Percentiles rank a stretch among this genome's conserved stretches.
These are phyloP conservation scores for Roridomyces roridus DNA, from an alignment of 768 basidiomycete genomes.

Conservation along the genomic window DNA sequence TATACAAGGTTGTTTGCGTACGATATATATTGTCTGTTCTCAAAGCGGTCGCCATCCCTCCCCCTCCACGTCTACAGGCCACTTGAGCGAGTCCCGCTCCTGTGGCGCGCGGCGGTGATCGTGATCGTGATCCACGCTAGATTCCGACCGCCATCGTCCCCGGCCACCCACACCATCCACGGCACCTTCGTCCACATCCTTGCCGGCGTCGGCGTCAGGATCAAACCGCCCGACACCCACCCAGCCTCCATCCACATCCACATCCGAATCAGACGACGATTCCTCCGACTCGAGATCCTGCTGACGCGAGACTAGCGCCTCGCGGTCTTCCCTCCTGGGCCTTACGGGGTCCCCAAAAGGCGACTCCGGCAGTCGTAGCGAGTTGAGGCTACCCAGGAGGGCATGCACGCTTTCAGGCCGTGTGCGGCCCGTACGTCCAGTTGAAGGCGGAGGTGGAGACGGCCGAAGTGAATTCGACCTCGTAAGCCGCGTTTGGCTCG, in stretches of 20 bases:
- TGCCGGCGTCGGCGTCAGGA: slow-evolving; percentile 7
- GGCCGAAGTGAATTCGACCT: slow-evolving; percentile 20
- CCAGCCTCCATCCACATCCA: slow-evolving; percentile 15
- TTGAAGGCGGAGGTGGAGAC: slow-evolving; percentile 13
- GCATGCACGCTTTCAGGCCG: slow-evolving; percentile 26
- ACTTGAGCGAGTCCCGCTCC: slow-evolving; percentile 24
- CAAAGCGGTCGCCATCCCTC: slow-evolving; percentile 24
- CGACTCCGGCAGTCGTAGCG: slow-evolving; percentile 15
- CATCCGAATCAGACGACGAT: neutral
- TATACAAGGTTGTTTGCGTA: neutral
- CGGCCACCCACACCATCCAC: too few relatives aligned
- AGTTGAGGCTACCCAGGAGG: slow-evolving; percentile 16
- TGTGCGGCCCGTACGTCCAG: slow-evolving; percentile 2
- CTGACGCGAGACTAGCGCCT: slow-evolving; percentile 6
- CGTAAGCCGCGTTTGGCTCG: slow-evolving; percentile 15
- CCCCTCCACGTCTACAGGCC: slow-evolving; percentile 24
- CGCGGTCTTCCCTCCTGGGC: slow-evolving; percentile 10
- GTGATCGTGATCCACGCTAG: neutral
- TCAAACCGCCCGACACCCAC: slow-evolving; percentile 12
- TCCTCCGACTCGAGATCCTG: neutral
- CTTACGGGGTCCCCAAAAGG: slow-evolving; percentile 23
- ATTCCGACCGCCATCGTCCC: neutral
- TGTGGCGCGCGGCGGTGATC: neutral
- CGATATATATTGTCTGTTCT: neutral
- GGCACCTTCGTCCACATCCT: neutral